Percentiles rank a stretch among this genome's conserved stretches.
Evolutionary conservation across 768 basidiomycete species (phyloP).

Genomic region (Mycena filopes): DNA sequence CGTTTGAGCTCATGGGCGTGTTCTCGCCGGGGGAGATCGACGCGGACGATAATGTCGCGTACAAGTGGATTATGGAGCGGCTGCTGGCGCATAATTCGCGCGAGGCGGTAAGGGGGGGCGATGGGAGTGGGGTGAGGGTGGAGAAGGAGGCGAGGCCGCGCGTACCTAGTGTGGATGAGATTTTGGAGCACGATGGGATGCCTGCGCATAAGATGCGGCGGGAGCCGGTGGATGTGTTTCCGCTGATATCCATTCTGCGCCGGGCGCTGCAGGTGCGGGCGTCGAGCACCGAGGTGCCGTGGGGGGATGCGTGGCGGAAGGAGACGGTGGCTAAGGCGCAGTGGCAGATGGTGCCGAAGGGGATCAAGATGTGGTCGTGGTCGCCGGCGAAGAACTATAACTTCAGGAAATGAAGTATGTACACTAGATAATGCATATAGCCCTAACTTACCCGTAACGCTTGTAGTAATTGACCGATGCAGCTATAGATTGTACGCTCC

Average conservation of each 20-base stretch:
- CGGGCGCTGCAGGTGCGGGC: conserved; percentile 8
- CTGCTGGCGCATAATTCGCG: conserved; percentile 14
- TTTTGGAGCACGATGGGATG: conserved; percentile 1
- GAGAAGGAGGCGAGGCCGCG: background rate
- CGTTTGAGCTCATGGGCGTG: conserved; percentile 18
- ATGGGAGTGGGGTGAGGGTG: background rate
- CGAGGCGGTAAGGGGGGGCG: background rate
- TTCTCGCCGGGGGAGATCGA: conserved; percentile 7
- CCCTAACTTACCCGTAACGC: no score
- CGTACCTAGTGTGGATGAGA: conserved; percentile 20
- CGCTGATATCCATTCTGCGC: conserved; percentile 21
- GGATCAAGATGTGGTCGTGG: conserved; percentile 15
- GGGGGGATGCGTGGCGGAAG: conserved; percentile 18
- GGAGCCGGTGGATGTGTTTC: conserved; percentile 7
- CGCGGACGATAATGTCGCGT: background rate
- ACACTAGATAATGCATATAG: no score
- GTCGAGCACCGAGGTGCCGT: background rate
- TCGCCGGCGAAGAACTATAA: background rate
- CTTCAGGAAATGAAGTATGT: background rate
- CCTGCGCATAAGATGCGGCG: background rate
- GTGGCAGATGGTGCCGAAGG: conserved; percentile 21
- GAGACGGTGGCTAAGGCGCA: background rate
- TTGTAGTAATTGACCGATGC: no score
- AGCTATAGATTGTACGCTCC: no score
- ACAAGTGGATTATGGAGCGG: conserved; percentile 24